Evolutionary conservation across 108 stramenopile genomes (phyloP).

Genomic region (Parmales sp.): DNA sequence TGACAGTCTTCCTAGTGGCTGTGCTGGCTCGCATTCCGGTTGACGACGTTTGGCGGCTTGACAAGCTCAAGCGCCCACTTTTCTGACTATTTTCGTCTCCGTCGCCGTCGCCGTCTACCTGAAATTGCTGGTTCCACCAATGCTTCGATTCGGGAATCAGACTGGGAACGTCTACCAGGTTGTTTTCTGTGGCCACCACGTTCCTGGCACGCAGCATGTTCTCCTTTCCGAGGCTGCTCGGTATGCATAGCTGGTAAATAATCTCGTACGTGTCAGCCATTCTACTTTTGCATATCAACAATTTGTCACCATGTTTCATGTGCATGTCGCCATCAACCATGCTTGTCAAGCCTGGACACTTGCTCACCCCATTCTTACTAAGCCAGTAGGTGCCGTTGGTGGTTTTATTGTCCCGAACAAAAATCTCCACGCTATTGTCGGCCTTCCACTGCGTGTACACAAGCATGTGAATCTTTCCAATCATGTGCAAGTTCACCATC

Average conservation of each 20-base stretch:
- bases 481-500: not conserved
- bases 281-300: not conserved
- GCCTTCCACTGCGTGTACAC: not conserved
- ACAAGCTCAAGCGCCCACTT: too few species aligned
- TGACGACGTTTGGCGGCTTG: too few species aligned
- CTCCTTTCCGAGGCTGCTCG: not conserved
- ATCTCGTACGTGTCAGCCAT: not conserved
- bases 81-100: too few species aligned
- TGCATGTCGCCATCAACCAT: not conserved
- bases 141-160: too few species aligned
- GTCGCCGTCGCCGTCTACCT: too few species aligned
- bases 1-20: too few species aligned
- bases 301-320: not conserved
- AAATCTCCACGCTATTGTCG: not conserved
- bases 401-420: not conserved
- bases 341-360: not conserved
- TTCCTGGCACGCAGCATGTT: too few species aligned
- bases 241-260: not conserved
- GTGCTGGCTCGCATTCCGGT: too few species aligned
- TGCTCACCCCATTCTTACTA: not conserved
- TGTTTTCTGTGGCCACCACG: too few species aligned
- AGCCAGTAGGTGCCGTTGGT: not conserved
- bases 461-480: not conserved
- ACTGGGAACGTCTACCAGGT: too few species aligned
- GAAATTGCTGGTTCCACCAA: too few species aligned